phyloP scores from a whole-genome alignment of 345 rosid genomes.

The Leavenworthia alabamica region DNA sequence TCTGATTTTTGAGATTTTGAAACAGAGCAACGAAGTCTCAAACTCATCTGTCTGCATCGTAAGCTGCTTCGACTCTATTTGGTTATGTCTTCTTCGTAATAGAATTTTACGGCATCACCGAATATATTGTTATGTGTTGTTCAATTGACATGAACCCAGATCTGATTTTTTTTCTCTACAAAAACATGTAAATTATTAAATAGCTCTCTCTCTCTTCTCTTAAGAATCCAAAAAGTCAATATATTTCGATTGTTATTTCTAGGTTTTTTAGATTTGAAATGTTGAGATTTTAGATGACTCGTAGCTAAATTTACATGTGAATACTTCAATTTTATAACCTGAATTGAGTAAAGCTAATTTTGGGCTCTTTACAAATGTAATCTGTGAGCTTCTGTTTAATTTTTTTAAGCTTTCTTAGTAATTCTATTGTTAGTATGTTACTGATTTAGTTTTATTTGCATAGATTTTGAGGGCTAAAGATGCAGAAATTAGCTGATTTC shows the following conservation, averaged over 20 bases:
- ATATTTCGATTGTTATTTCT: too few relatives aligned
- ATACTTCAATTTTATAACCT: neutral
- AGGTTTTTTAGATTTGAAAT: too few relatives aligned
- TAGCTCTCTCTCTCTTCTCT: neutral
- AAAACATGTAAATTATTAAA: neutral
- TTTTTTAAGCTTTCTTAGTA: neutral
- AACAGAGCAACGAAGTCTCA: neutral
- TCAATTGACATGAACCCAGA: neutral
- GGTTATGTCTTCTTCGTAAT: neutral
- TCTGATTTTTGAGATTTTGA: neutral
- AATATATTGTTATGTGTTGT: neutral
- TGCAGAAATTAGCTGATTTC: conserved; percentile 84
- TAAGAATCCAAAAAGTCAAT: neutral
- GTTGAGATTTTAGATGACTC: too few relatives aligned
- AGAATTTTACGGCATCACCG: neutral
- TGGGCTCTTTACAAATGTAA: neutral
- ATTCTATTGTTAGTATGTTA: neutral
- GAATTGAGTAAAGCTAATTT: neutral
- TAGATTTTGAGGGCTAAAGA: conserved; percentile 24
- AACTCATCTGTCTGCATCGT: conserved; percentile 1
- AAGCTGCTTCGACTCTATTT: too few relatives aligned
- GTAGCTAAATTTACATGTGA: neutral
- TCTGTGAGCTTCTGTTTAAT: neutral
- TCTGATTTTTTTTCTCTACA: neutral
- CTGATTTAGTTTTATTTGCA: conserved; percentile 1